These are phyloP conservation scores for Lachnellula occidentalis DNA, from an alignment of 2,329 filamentous ascomycete species.

Conservation along the genomic window DNA sequence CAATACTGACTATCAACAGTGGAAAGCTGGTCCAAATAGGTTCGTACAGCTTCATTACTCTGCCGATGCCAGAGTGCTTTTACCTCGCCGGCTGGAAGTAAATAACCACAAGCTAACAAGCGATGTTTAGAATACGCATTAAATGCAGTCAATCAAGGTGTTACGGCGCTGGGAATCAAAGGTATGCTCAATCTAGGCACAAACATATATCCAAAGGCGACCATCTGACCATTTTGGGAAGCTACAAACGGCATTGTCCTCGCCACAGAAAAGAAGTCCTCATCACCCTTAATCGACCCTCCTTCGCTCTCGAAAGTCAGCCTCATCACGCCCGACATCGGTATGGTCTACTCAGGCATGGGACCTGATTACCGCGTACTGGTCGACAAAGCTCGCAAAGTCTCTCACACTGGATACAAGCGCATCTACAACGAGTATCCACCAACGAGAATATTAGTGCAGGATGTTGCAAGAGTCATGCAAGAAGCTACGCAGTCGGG, in stretches of 20 bases:
- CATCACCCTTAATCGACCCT: constrained; percentile 92
- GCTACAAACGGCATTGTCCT: constrained; percentile 98
- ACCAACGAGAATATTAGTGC: constrained; percentile 97
- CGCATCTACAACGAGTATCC: constrained; percentile 99
- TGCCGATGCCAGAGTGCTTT: constrained; percentile 3
- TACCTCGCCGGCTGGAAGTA: constrained; percentile 9
- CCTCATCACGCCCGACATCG: constrained; percentile 97
- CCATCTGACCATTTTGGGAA: constrained; percentile 34
- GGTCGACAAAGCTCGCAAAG: constrained; percentile 96
- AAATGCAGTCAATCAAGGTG: constrained; percentile 98
- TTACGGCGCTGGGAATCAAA: constrained; percentile 98
- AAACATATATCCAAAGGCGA: background rate
- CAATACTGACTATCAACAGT: constrained; percentile 44
- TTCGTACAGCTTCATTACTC: constrained; percentile 35
- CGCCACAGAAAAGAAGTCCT: constrained; percentile 99
- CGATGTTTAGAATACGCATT: constrained; percentile 80
- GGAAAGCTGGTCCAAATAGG: constrained; percentile 99
- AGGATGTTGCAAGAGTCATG: constrained; percentile 96
- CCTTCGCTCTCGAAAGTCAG: constrained; percentile 95
- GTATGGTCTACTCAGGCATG: constrained; percentile 99
- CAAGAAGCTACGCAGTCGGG: constrained; percentile 98
- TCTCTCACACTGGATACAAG: constrained; percentile 98
- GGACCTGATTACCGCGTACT: constrained; percentile 96
- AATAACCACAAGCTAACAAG: constrained; percentile 15
- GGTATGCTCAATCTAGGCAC: constrained; percentile 46